Base-by-base conservation (phyloP, 371 early-diverging fungal species). In the Mortierella sp. region DNA sequence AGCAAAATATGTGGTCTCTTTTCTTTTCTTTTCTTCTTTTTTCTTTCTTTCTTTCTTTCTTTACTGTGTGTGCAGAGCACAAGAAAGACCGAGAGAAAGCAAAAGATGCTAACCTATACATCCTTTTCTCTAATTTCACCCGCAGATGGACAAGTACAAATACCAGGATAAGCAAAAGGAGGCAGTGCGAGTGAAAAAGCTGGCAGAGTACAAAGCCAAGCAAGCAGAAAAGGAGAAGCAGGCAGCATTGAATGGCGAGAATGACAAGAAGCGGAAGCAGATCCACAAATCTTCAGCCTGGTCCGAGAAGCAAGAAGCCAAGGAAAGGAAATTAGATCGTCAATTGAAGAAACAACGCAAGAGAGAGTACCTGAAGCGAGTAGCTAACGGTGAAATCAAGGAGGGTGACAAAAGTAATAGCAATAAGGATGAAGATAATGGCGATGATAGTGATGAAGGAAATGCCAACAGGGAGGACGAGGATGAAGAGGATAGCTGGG, bases 141-240 rank as follows among this genome's bases (percentile, higher is more conserved):
- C 36, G 0, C 70, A 90, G 83, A 76, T 83, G 88, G 87, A 89
- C 77, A 79, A 77, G 47, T 92, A 89, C 69, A 86, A 87, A 63
- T 94, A 92, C 75, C 77, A 84, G 22, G 94, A 95, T 70, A 93
- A 92, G 60, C 85, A 84, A 55, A 91, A 94, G 58, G 97, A 98
- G 75, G 90, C 89, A 50, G 91, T 93, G 74, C 90, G 97, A 33
- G 83, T 87, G 60, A 87, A 86, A 13, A 92, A 92, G 69, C 50
- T 92, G 40, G 83, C 86, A 28, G 88, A 86, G 61, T 77, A 86
- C 67, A 84, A 76, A 69, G 63, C 77, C 57, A 85, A 87, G 65
- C 72, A 68, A 53, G 78, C 77, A 3, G 68, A 70, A 58, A 67
- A 71, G 41, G 81, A 62, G 64, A 75, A 67, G 81, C 43, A 50